A percentile compares a stretch with the other conserved stretches of the same genome.
Conservation (phyloP, 2,329 filamentous ascomycete species). For the Alternaria incomplexa region DNA sequence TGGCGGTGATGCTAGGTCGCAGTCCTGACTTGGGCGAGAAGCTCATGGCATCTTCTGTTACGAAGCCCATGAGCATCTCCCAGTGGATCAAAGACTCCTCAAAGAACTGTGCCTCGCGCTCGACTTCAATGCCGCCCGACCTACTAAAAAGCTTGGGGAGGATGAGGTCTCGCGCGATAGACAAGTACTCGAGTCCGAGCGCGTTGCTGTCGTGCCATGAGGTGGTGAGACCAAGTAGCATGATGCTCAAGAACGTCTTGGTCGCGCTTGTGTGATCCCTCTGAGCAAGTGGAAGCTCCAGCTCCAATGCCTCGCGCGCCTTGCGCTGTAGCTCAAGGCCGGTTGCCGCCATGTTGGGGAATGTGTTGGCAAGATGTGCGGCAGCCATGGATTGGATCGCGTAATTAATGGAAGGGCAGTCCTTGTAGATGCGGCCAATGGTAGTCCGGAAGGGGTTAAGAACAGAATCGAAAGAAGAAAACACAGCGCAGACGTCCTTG, state of each 20-base stretch:
- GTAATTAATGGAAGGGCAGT: conserved; percentile 64
- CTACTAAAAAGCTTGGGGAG: conserved; percentile 52
- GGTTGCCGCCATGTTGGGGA: conserved; percentile 59
- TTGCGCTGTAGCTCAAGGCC: conserved; percentile 61
- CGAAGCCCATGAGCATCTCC: conserved; percentile 65
- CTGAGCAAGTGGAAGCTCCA: conserved; percentile 55
- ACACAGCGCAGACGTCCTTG: conserved; percentile 65
- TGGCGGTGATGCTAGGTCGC: conserved; percentile 28
- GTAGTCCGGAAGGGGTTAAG: conserved; percentile 67
- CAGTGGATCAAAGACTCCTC: conserved; percentile 64
- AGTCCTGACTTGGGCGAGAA: conserved; percentile 38
- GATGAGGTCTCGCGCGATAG: conserved; percentile 53
- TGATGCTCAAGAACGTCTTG: conserved; percentile 62
- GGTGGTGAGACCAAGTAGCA: conserved; percentile 65
- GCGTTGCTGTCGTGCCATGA: conserved; percentile 65
- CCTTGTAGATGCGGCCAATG: conserved; percentile 63
- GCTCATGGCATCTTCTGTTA: conserved; percentile 52
- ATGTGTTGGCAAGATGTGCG: conserved; percentile 64
- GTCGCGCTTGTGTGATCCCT: conserved; percentile 50
- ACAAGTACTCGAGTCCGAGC: conserved; percentile 61
- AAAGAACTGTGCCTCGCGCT: conserved; percentile 57
- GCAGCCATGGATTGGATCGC: conserved; percentile 70
- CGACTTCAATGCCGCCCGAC: conserved; percentile 38
- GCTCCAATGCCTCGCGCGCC: conserved; percentile 58
- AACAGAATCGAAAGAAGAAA: conserved; percentile 68